Evolutionary conservation across 2,329 filamentous ascomycete genomes (phyloP), one percentile per base, ranked within the genome.

Genomic region (Beauveria medogensis): DNA sequence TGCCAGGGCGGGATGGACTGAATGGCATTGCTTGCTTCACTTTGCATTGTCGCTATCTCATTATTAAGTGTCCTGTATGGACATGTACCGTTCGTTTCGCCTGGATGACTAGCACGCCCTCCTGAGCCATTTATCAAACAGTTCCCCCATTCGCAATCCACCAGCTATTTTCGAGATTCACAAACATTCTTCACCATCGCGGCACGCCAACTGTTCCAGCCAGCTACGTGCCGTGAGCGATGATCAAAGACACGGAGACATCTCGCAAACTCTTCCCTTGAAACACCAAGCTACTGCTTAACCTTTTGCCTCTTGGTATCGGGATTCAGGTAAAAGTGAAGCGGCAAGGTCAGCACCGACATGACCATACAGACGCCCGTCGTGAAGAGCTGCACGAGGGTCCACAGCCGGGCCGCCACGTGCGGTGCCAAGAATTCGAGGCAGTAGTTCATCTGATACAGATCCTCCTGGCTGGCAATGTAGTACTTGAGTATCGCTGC

Each of bases 361-460:
- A 84, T 85, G 1, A 88, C 1, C 1, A 89, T 74, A 65, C 89
- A 93, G 4, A 89, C 69, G 3, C 82, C 63, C 0, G 89, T 88
- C 3, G 84, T 84, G 58, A 84, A 78, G 22, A 87, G 74, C 70
- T 92, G 88, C 80, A 82, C 88, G 0, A 67, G 10, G 3, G 80
- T 64, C 72, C 82, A 78, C 1, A 91, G 72, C 26, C 82, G 68
- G 8, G 77, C 73, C 0, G 83, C 85, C 0, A 87, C 73, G 0
- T 82, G 80, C 12, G 88, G 85, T 18, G 82, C 68, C 20, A 92
- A 67, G 69, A 95, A 94, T 67, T 87, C 87, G 63, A 93, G 76
- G 64, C 87, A 87, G 66, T 96, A 88, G 54, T 85, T 87, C 1
- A 85, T 79, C 68, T 93, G 90, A 69, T 96, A 96, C 8, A 92